These are phyloP conservation scores for Hypoxylon lienhwacheense DNA, from an alignment of 495 filamentous ascomycete species.

Conservation along the genomic window DNA sequence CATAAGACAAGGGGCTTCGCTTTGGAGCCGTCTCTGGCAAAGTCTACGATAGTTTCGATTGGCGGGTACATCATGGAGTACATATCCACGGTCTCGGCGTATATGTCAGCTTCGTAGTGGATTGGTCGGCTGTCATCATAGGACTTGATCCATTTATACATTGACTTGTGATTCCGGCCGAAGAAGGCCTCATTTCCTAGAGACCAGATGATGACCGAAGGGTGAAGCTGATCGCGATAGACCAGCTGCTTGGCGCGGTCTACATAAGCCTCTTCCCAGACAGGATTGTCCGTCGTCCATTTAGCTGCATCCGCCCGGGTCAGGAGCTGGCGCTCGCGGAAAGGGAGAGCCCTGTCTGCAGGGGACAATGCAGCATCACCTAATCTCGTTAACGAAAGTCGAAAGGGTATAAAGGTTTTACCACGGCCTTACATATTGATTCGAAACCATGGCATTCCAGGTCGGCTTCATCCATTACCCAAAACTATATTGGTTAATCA, in stretches of 20 bases:
- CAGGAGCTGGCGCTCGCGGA: conserved; percentile 52
- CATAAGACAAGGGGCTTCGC: conserved; percentile 64
- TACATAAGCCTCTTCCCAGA: conserved; percentile 65
- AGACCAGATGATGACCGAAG: conserved; percentile 70
- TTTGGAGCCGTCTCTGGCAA: conserved; percentile 50
- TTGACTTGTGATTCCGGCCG: conserved; percentile 63
- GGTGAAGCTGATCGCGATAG: conserved; percentile 65
- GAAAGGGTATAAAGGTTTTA: background rate
- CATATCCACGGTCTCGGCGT: conserved; percentile 64
- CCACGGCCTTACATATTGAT: conserved; percentile 29
- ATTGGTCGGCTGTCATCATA: conserved; percentile 60
- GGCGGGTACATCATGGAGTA: conserved; percentile 68
- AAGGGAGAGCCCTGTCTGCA: conserved; percentile 30
- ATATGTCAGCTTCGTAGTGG: conserved; percentile 67
- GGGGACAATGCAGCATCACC: conserved; percentile 36
- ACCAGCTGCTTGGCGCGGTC: conserved; percentile 67
- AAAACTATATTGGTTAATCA: conserved; percentile 45
- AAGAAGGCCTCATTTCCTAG: conserved; percentile 72
- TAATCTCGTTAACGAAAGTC: conserved; percentile 11
- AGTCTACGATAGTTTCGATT: conserved; percentile 52
- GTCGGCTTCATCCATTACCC: conserved; percentile 72
- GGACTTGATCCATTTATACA: conserved; percentile 62
- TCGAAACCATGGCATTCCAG: conserved; percentile 72
- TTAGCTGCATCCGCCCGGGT: conserved; percentile 55
- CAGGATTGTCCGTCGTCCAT: conserved; percentile 63